Evolutionary conservation across 768 basidiomycete species (phyloP).

Genomic region (Lactarius psammicola): DNA sequence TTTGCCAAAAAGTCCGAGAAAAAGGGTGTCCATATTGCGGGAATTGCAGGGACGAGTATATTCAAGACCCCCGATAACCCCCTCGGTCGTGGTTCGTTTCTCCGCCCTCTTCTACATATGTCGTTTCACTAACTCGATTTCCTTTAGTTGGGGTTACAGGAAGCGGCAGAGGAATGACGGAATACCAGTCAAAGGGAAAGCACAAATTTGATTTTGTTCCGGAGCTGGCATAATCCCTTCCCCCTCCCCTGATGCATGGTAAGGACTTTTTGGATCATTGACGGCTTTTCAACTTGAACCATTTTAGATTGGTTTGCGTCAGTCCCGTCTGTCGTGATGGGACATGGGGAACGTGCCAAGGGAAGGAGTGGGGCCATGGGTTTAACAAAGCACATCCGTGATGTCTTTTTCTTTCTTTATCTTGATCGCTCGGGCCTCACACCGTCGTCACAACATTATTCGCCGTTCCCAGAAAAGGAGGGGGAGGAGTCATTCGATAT

Average conservation of each 20-base stretch:
- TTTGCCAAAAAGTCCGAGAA: conserved; percentile 94
- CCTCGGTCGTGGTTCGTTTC: conserved; percentile 67
- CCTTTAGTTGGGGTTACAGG: conserved; percentile 21
- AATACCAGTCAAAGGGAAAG: conserved; percentile 28
- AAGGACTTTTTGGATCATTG: conserved; percentile 9
- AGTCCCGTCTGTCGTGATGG: conserved; percentile 13
- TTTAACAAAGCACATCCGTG: conserved; percentile 22
- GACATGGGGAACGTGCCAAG: conserved; percentile 17
- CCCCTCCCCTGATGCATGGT: not conserved
- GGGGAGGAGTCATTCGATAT: conserved; percentile 11
- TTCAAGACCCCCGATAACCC: conserved; percentile 96
- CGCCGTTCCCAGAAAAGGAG: conserved; percentile 20
- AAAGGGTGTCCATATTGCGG: conserved; percentile 90
- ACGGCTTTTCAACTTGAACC: conserved; percentile 11
- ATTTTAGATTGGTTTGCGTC: conserved; percentile 1
- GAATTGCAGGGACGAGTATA: conserved; percentile 83
- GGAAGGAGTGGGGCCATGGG: conserved; percentile 22
- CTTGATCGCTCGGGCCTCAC: conserved; percentile 23
- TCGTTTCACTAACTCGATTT: conserved; percentile 7
- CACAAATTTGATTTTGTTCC: conserved; percentile 25
- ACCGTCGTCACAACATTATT: conserved; percentile 8
- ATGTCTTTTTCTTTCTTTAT: conserved; percentile 24
- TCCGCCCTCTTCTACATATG: conserved; percentile 30
- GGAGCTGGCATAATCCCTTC: conserved; percentile 18
- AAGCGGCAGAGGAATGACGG: conserved; percentile 28